These are phyloP conservation scores for Noccaea bulbosa DNA, from an alignment of 345 rosid genomes.

Conservation along the genomic window DNA sequence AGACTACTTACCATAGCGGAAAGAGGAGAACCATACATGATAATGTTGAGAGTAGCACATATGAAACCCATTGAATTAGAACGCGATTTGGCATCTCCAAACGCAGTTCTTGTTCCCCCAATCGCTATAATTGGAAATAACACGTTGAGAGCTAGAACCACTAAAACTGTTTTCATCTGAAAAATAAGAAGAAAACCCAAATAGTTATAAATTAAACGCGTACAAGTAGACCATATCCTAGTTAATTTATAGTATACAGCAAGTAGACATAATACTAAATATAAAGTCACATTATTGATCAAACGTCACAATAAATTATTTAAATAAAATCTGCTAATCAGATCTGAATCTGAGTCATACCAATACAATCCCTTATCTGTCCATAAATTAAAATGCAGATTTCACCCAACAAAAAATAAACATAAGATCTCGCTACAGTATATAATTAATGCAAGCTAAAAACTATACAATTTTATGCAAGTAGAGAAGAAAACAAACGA, in stretches of 20 bases:
- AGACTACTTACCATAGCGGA: conserved; percentile 67
- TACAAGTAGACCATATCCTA: conserved; percentile 20
- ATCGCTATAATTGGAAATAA: conserved; percentile 55
- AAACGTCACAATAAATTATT: background rate
- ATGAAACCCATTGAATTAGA: conserved; percentile 63
- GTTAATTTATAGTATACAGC: background rate
- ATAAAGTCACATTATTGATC: background rate
- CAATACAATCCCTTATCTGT: conserved; percentile 19
- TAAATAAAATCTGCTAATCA: conserved; percentile 15
- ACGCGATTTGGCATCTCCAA: conserved; percentile 54
- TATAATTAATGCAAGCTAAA: background rate
- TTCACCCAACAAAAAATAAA: background rate
- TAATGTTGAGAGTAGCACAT: conserved; percentile 61
- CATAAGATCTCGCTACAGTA: conserved; percentile 10
- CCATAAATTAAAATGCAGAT: conserved; percentile 17
- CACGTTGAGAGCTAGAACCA: conserved; percentile 57
- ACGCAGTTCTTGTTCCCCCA: conserved; percentile 47
- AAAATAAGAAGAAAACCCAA: background rate
- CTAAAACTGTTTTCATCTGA: conserved; percentile 52
- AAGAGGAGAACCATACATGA: conserved; percentile 86
- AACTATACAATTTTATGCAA: background rate
- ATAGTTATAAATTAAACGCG: conserved; percentile 21
- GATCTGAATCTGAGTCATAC: conserved; percentile 41
- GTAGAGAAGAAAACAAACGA: conserved; percentile 41
- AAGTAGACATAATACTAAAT: conserved; percentile 16